Base-by-base conservation (phyloP, 1,284 basidiomycete genomes). In the Schizophyllum amplum region DNA sequence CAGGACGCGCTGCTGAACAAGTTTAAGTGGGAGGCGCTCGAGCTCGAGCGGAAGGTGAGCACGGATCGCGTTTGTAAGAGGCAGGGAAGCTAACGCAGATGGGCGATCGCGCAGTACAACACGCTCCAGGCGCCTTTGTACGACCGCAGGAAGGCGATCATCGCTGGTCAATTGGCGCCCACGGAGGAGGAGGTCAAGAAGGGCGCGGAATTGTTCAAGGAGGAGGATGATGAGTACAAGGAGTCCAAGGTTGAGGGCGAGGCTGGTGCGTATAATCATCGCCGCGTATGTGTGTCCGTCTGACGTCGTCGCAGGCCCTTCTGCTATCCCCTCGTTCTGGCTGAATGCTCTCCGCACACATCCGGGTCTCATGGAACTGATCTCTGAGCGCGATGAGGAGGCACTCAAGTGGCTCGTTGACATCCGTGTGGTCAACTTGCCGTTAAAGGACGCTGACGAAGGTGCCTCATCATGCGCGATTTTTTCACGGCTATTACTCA, bases 1-100 rank as follows among this genome's bases (percentile, higher is more conserved):
- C 94, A 98, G 75, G 86, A 86, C 66, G 91, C 94, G 71, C 83
- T 98, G 57, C 93, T 98, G 73, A 90, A 90, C 68, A 84, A 95
- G 78, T 97, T 96, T 83, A 98, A 98, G 76, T 85, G 88, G 68
- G 96, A 98, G 75, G 93, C 95, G 68, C 81, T 98, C 58, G 94
- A 96, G 74, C 82, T 99, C 58, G 95, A 99, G 80, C 94, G 95
- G 79, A 97, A 97, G 80, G 92, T 92, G 33, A 63, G 53, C 81
- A 56, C 26, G 33, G 54, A 52, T 52, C 52, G 59, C 42, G 54
- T 51, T 20, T 51, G 33, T 51, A 47, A 49, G 58, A 51, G 26
- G 55, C 63, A 51, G 42, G 59, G 56, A 27, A 51, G 33, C 55
- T 26, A 23, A 33, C 7, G 53, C 24, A 42, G 33, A 42, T 42